A percentile compares a stretch with the other conserved stretches of the same genome.
Conservation (phyloP, 202 grass and related monocot genomes). For the Carex arenaria region DNA sequence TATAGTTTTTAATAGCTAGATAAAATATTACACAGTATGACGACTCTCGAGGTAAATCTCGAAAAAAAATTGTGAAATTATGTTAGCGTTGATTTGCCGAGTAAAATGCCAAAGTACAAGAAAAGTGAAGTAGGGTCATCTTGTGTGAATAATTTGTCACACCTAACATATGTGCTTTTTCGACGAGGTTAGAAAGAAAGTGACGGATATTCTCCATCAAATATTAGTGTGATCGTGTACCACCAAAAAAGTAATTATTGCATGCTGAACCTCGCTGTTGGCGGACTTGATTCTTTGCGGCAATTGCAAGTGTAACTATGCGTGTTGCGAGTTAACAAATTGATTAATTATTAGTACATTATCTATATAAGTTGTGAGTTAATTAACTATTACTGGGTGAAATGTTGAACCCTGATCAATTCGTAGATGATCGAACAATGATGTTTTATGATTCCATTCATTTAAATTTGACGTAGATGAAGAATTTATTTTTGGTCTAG, state of each 20-base stretch:
- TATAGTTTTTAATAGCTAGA: no score
- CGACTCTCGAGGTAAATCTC: background rate
- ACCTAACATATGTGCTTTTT: background rate
- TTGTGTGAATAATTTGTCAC: background rate
- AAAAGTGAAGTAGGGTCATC: background rate
- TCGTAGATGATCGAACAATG: background rate
- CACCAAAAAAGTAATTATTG: background rate
- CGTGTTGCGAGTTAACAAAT: background rate
- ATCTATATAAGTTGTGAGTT: no score
- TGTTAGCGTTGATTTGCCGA: background rate
- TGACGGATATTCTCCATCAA: background rate
- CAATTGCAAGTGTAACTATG: background rate
- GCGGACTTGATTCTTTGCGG: background rate
- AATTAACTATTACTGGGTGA: no score
- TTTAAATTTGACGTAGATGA: no score
- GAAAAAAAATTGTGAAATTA: background rate
- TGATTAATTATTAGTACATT: background rate
- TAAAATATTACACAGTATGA: background rate
- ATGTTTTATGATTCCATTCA: background rate
- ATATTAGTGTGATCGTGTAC: background rate
- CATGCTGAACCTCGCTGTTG: background rate
- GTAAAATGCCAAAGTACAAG: background rate
- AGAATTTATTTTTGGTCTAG: no score
- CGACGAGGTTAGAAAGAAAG: background rate
- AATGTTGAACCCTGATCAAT: background rate